A percentile compares a stretch with the other conserved stretches of the same genome.
These are phyloP conservation scores for Cairneyella variabilis DNA, from an alignment of 495 filamentous ascomycete genomes.

Conservation along the genomic window DNA sequence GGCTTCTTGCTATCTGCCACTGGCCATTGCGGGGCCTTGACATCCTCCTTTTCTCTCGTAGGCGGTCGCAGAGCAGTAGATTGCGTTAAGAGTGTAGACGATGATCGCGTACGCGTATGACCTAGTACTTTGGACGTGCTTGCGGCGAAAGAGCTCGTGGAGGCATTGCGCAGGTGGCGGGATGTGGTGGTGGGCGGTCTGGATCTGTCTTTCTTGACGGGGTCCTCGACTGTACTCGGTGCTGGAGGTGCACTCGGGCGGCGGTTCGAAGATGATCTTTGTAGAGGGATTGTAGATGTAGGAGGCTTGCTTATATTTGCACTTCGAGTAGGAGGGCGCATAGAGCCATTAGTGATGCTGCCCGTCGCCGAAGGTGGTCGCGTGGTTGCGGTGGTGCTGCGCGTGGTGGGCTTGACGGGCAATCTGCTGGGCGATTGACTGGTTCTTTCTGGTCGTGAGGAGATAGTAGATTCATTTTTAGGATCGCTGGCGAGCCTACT, in stretches of 20 bases:
- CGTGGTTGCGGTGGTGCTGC: conserved; percentile 13
- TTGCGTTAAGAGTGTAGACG: conserved; percentile 32
- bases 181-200: conserved; percentile 21
- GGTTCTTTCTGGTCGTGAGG: conserved; percentile 6
- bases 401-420: conserved; percentile 37
- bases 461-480: not conserved
- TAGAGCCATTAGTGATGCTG: conserved; percentile 13
- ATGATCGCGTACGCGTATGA: conserved; percentile 30
- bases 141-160: conserved; percentile 11
- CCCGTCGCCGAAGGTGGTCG: conserved; percentile 17
- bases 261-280: conserved; percentile 17
- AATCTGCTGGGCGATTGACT: conserved; percentile 43
- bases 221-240: conserved; percentile 14
- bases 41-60: conserved; percentile 19
- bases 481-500: not conserved
- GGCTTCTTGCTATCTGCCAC: conserved; percentile 38
- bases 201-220: conserved; percentile 22
- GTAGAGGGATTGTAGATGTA: conserved; percentile 3
- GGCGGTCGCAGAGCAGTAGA: conserved; percentile 42
- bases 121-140: conserved; percentile 6
- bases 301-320: conserved; percentile 17
- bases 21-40: conserved; percentile 21
- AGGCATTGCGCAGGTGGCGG: conserved; percentile 22
- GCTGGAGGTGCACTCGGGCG: conserved; percentile 4
- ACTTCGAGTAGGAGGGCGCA: conserved; percentile 17